Evolutionary conservation across 768 basidiomycete genomes (phyloP), one percentile per base, ranked within the genome.

Genomic region (Hypholoma sublateritium): DNA sequence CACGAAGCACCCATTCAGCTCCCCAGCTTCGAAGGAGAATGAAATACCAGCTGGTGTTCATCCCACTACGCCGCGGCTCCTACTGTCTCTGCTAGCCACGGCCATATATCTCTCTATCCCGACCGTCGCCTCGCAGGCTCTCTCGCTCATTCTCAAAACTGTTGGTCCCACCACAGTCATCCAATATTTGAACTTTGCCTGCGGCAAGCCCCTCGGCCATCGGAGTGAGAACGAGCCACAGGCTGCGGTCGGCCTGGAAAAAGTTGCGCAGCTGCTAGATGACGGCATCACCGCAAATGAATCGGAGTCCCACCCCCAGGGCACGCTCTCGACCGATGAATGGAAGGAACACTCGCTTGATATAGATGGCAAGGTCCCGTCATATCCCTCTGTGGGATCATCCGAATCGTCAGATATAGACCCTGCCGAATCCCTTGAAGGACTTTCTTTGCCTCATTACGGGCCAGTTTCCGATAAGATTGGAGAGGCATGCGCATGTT

Each of bases 381-480:
- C 43, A 9, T 55, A 36, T 17, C 53, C 60, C 46, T 47, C 45
- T 28, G 39, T 32, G 5, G 37, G 48, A 5, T 64, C 65, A 14
- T 47, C 54, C 13, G 59, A 64, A 21, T 64, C 60, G 1, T 59
- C 62, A n/a, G 61, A 65, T 4, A 57, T 53, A 16, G 65, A 61
- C 21, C 36, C 34, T 8, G 60, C 68, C 17, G 65, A 57, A 19
- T 61, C 65, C 2, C 45, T 46, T 32, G 59, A 57, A 36, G 59
- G 45, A 39, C 67, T 67, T 13, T 77, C 80, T 1, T 74, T 74
- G 35, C 89, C 86, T 63, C 80, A 86, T 66, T 96, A 97, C 65
- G 95, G 94, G n/a, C 79, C 84, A n/a, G 78, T 94, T 9, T 90
- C 90, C 0, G 85, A 93, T 71, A 95, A 93, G 74, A 91, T 97